Conservation (phyloP, 2,329 filamentous ascomycete species). For the Penicillium sumatraense region DNA sequence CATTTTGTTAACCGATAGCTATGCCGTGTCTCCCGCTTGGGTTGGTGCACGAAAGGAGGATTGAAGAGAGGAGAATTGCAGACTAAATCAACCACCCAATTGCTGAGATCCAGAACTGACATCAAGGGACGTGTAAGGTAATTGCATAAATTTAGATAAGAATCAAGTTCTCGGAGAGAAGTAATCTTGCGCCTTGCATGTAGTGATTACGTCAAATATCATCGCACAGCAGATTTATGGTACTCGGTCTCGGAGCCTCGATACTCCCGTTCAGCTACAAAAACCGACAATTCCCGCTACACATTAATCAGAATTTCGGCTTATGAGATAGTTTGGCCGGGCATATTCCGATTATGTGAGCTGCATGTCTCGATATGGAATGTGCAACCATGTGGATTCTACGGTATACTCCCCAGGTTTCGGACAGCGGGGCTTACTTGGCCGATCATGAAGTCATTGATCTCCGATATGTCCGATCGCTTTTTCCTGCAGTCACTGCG, state of each 20-base stretch:
- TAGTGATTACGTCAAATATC: constrained; percentile 25
- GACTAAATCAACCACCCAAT: neutral
- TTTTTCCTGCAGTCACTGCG: too few relatives aligned
- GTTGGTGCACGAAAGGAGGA: neutral
- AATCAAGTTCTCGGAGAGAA: neutral
- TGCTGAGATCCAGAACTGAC: neutral
- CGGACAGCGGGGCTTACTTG: neutral
- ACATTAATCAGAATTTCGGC: neutral
- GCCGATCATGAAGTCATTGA: constrained; percentile 24
- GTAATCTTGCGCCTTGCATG: neutral
- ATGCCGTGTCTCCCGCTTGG: too few relatives aligned
- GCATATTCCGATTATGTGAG: constrained; percentile 12
- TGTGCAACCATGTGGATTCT: constrained; percentile 7
- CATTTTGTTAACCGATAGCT: too few relatives aligned
- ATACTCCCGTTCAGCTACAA: neutral
- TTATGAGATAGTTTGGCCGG: too few relatives aligned
- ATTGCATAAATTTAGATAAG: too few relatives aligned
- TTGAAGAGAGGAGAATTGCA: neutral
- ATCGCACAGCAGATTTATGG: neutral
- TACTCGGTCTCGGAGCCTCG: constrained; percentile 15
- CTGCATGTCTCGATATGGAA: constrained; percentile 8
- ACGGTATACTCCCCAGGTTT: neutral
- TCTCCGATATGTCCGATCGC: neutral
- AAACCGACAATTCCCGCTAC: constrained; percentile 3
- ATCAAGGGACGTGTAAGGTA: too few relatives aligned